Percentiles rank a stretch among this genome's conserved stretches.
Conservation (phyloP, 23 red algal species). For the Agarophyton chilense region DNA sequence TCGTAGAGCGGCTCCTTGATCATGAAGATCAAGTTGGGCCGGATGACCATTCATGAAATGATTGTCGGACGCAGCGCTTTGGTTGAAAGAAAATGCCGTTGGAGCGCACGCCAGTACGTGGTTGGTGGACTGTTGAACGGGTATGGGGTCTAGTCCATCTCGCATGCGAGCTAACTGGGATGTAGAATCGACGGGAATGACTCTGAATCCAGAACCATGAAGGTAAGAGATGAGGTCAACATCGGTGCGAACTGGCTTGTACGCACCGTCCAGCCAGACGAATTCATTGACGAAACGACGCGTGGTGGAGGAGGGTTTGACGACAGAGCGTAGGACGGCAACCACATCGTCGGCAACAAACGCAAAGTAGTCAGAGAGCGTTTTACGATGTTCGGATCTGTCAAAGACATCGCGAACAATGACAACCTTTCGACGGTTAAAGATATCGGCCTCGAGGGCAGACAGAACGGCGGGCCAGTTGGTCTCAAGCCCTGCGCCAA, state of each 20-base stretch:
- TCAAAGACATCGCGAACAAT: constrained; percentile 91
- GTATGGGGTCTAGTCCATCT: constrained; percentile 51
- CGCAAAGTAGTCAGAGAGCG: constrained; percentile 56
- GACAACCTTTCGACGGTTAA: constrained; percentile 47
- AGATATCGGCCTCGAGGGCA: constrained; percentile 57
- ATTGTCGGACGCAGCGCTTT: constrained; percentile 86
- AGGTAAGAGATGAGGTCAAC: constrained; percentile 79
- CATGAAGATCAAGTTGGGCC: background rate
- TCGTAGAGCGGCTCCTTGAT: constrained; percentile 11
- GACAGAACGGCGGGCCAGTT: constrained; percentile 73
- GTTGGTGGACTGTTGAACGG: constrained; percentile 94
- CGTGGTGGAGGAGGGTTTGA: constrained; percentile 18
- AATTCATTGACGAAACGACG: constrained; percentile 91
- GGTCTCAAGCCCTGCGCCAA: constrained; percentile 70
- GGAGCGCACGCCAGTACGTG: constrained; percentile 92
- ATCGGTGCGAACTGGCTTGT: constrained; percentile 73
- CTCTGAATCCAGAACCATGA: constrained; percentile 77
- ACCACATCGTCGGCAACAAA: constrained; percentile 83
- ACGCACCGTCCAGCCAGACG: constrained; percentile 15
- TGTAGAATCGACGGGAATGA: constrained; percentile 69
- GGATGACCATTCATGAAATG: constrained; percentile 74
- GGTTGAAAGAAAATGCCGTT: constrained; percentile 85
- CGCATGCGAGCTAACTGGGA: constrained; percentile 29
- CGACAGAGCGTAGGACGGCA: constrained; percentile 42
- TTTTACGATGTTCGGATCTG: constrained; percentile 32